These are phyloP conservation scores for Eucalyptus microcorys DNA, from an alignment of 345 rosid genomes.

Conservation along the genomic window DNA sequence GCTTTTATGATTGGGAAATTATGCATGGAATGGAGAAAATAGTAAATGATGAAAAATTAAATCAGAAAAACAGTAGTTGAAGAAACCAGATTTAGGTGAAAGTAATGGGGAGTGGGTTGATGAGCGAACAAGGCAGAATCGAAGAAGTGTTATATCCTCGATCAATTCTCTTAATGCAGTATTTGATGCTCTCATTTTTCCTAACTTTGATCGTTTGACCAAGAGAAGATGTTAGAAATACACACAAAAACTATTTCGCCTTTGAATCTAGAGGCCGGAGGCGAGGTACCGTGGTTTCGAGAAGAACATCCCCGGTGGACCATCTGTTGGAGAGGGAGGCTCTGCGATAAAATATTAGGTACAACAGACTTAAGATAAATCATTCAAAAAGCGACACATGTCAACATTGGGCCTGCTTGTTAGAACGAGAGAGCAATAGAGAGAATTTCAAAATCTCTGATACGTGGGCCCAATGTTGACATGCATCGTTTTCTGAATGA, in stretches of 20 bases:
- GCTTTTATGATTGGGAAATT: background rate
- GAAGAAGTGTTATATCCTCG: background rate
- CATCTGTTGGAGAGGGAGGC: background rate
- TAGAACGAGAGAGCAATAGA: background rate
- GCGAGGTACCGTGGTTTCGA: background rate
- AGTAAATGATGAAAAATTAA: background rate
- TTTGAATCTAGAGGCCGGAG: background rate
- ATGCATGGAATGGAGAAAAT: background rate
- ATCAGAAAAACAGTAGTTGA: background rate
- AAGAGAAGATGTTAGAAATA: background rate
- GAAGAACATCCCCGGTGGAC: background rate
- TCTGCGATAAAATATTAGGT: background rate
- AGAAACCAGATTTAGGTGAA: background rate
- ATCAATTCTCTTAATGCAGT: background rate
- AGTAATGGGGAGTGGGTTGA: background rate
- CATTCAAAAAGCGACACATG: background rate
- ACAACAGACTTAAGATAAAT: rapidly evolving
- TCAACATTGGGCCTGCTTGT: background rate
- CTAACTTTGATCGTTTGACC: background rate
- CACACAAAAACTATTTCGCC: background rate
- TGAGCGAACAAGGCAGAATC: background rate
- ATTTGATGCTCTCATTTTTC: background rate
- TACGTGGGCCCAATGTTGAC: background rate
- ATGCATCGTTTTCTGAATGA: background rate
- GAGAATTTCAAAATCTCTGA: background rate